Conservation (phyloP, 768 basidiomycete species). For the Boletus subparvulus region DNA sequence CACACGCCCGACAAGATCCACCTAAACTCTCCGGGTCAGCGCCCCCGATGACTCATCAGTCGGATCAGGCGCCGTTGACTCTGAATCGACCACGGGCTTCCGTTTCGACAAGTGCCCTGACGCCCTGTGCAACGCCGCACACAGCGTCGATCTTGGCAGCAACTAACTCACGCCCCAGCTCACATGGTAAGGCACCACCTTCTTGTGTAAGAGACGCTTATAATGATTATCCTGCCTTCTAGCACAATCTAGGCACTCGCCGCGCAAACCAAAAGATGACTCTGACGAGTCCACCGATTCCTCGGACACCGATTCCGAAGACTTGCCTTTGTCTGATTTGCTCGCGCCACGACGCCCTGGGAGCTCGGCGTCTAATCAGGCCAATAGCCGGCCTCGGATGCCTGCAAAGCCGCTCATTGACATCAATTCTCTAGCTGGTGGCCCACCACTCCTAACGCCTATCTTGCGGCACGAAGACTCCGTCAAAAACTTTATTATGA, state of each 20-base stretch:
- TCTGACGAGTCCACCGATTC: slow-evolving; percentile 30
- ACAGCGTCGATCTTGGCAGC: slow-evolving; percentile 44
- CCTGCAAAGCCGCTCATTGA: slow-evolving; percentile 47
- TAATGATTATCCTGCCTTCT: background rate
- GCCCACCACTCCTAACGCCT: slow-evolving; percentile 38
- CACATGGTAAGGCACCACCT: slow-evolving; percentile 29
- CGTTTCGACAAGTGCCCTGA: slow-evolving; percentile 56
- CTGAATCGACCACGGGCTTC: slow-evolving; percentile 46
- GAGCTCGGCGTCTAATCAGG: slow-evolving; percentile 46
- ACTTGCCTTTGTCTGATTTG: slow-evolving; percentile 64
- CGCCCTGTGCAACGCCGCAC: slow-evolving; percentile 51
- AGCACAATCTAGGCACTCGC: slow-evolving; percentile 6
- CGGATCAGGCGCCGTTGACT: slow-evolving; percentile 2
- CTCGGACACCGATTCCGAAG: slow-evolving; percentile 47
- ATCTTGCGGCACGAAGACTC: slow-evolving; percentile 31
- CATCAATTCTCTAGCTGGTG: slow-evolving; percentile 29
- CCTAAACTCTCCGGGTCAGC: slow-evolving; percentile 16
- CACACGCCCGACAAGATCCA: slow-evolving; percentile 6
- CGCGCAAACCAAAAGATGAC: slow-evolving; percentile 9
- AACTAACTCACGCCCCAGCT: slow-evolving; percentile 29
- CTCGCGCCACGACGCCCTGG: slow-evolving; percentile 66
- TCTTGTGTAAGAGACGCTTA: background rate
- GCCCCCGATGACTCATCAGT: slow-evolving; percentile 30
- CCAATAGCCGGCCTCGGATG: slow-evolving; percentile 28
- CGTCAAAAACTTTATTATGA: slow-evolving; percentile 21